These are phyloP conservation scores for Pontederia paniculata DNA, from an alignment of 176 grass and related monocot genomes.

Conservation along the genomic window DNA sequence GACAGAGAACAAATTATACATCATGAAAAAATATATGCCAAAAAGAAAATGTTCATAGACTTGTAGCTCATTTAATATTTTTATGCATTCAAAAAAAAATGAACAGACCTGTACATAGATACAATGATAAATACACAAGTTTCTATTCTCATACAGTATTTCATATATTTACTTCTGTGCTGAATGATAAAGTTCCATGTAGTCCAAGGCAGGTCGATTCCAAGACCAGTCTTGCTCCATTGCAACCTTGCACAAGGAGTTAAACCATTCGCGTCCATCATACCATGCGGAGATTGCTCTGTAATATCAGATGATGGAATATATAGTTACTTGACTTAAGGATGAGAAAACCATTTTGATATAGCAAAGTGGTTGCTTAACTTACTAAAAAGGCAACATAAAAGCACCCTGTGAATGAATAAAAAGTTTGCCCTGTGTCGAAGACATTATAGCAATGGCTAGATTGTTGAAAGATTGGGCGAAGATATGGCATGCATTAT, in stretches of 20 bases:
- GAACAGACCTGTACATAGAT: not conserved
- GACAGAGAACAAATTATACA: no score
- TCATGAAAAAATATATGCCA: no score
- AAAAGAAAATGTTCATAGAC: no score
- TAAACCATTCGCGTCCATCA: slow-evolving; percentile 46
- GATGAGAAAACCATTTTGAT: not conserved
- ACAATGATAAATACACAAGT: not conserved
- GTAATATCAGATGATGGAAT: slow-evolving; percentile 6
- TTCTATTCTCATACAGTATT: not conserved
- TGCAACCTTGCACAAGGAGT: slow-evolving; percentile 64
- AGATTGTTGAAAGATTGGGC: no score
- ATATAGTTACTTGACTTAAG: not conserved
- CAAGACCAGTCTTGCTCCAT: slow-evolving; percentile 99
- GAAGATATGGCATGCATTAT: no score
- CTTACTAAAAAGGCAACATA: no score
- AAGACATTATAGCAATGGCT: no score
- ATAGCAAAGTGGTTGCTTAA: no score
- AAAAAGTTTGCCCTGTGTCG: no score
- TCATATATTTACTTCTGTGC: slow-evolving; percentile 38
- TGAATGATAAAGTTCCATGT: slow-evolving; percentile 78
- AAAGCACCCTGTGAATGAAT: no score
- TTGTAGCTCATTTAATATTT: no score
- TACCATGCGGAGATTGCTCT: slow-evolving; percentile 76
- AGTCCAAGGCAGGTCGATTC: slow-evolving; percentile 87
- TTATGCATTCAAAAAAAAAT: not conserved